phyloP scores from a whole-genome alignment of 2,329 filamentous ascomycete genomes.

The Keithomyces neogunnii region DNA sequence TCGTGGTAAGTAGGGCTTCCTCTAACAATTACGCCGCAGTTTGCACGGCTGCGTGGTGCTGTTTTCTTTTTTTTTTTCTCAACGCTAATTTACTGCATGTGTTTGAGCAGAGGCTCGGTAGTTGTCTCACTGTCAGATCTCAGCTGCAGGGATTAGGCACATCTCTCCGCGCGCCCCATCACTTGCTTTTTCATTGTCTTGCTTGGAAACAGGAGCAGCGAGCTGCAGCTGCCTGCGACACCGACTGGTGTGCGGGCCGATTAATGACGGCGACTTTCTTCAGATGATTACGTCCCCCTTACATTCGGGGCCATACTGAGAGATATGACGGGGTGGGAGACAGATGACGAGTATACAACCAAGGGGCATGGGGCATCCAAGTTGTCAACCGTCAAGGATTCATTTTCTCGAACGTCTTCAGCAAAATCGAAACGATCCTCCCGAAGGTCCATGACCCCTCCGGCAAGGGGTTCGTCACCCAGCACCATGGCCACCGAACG shows the following conservation, averaged over 20 bases:
- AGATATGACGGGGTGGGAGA: slow-evolving; percentile 50
- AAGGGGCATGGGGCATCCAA: slow-evolving; percentile 44
- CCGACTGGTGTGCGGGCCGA: slow-evolving; percentile 1
- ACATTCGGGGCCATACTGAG: background rate
- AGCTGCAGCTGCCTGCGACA: background rate
- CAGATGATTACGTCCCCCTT: background rate
- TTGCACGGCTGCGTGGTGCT: background rate
- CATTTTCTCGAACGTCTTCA: slow-evolving; percentile 66
- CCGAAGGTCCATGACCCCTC: slow-evolving; percentile 55
- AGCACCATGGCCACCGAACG: slow-evolving; percentile 35
- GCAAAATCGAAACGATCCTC: slow-evolving; percentile 52
- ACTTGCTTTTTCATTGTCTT: slow-evolving; percentile 5
- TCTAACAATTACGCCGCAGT: background rate
- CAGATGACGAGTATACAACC: slow-evolving; percentile 50
- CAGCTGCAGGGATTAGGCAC: slow-evolving; percentile 12
- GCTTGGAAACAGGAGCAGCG: background rate
- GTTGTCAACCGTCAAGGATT: slow-evolving; percentile 58
- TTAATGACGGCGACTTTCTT: background rate
- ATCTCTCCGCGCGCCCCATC: slow-evolving; percentile 1
- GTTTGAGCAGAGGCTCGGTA: background rate
- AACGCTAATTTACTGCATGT: background rate
- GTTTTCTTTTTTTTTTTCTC: background rate
- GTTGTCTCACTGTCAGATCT: slow-evolving; percentile 4
- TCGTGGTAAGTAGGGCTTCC: background rate
- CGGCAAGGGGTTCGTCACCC: slow-evolving; percentile 49